Evolutionary conservation across 2,329 filamentous ascomycete genomes (phyloP), one percentile per base, ranked within the genome.

Genomic region (Phaeosphaeriaceae sp.): DNA sequence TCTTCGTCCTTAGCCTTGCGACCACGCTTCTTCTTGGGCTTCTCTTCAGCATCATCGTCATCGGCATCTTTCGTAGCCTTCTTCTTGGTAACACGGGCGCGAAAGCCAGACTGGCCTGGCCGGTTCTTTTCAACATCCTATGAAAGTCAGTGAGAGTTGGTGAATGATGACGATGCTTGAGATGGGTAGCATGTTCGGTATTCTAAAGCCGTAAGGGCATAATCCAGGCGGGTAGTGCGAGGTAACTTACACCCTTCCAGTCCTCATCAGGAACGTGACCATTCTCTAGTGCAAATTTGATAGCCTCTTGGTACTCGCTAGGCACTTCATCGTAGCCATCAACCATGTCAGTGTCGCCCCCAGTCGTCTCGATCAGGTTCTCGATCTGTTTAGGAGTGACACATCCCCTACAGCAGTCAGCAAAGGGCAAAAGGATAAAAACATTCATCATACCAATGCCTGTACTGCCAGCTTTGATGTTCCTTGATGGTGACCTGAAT

Each of bases 251-350:
- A 11, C 91, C 91, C 28, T 88, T 93, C 85, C 91, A 97, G 62
- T 97, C 93, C 42, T 90, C 87, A 34, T 90, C 81, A 60, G 89
- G 87, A 62, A 97, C 87, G 63, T 94, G 89, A 18, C 90, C 91
- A 68, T 92, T 82, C 50, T 82, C 80, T 18, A 97, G 73, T 42
- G 88, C 90, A 37, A 82, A 82, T 42, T 82, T 79, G 57, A 97
- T 78, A 78, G 94, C 96, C 36, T 83, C 83, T 73, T 92, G 85
- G 1, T 84, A 63, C 2, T 90, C 87, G 0, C 80, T 76, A 30
- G 86, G 76, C 3, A 96, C 74, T 55, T 94, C 90, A 17, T 95
- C 90, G 56, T 83, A 95, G 50, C 90, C 91, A 68, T 96, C 90
- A 47, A 97, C 79, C 51, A 83, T 74, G 36, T 89, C 83, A 61